Conservation (phyloP, 1,284 basidiomycete species). For the Takashimella tepidaria region DNA sequence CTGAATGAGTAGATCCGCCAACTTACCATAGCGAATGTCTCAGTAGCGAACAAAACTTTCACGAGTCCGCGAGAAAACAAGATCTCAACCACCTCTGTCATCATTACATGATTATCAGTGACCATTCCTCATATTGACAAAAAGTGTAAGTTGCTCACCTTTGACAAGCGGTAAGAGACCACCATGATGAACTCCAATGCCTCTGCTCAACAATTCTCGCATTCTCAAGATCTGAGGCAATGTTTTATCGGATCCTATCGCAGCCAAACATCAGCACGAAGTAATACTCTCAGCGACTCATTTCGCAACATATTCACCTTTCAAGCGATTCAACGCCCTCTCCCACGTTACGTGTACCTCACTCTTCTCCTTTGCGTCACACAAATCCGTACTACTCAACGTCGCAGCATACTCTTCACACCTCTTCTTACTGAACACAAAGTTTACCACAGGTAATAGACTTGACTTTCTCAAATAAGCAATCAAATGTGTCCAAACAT, state of each 20-base stretch:
- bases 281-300: not conserved
- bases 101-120: not conserved
- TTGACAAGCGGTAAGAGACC: slow-evolving; percentile 96
- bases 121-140: slow-evolving; percentile 58
- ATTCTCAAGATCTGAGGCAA: slow-evolving; percentile 94
- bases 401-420: slow-evolving; percentile 96
- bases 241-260: slow-evolving; percentile 84
- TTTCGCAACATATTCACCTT: slow-evolving; percentile 56
- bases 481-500: slow-evolving; percentile 89
- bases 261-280: not conserved
- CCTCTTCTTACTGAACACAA: slow-evolving; percentile 93
- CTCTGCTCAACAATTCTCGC: slow-evolving; percentile 82
- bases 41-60: slow-evolving; percentile 95
- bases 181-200: slow-evolving; percentile 97
- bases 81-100: slow-evolving; percentile 80
- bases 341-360: slow-evolving; percentile 94
- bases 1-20: not conserved
- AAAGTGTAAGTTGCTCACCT: slow-evolving; percentile 68
- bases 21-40: slow-evolving; percentile 96
- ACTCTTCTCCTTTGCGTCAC: slow-evolving; percentile 81
- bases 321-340: slow-evolving; percentile 81
- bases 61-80: slow-evolving; percentile 93
- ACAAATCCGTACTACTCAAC: slow-evolving; percentile 82
- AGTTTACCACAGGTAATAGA: slow-evolving; percentile 90
- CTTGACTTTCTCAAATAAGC: slow-evolving; percentile 77